Percentiles rank a stretch among this genome's conserved stretches.
Conservation (phyloP, 2,329 filamentous ascomycete genomes). For the Neofusicoccum umdonicola region DNA sequence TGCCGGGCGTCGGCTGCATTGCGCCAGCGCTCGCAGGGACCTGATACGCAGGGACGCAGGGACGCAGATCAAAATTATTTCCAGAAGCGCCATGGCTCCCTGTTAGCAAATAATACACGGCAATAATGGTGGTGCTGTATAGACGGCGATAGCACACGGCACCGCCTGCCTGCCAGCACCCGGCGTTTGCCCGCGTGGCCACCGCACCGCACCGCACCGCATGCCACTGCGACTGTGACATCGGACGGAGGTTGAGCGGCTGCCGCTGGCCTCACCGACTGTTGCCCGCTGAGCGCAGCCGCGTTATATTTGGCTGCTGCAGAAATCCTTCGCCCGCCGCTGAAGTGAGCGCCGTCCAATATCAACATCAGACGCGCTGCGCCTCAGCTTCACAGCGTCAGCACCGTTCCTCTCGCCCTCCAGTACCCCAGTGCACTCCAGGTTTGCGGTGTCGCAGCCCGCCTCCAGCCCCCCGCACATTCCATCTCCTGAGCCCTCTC, state of each 20-base stretch:
- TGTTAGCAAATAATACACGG: not conserved
- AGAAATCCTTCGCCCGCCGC: conserved; percentile 1
- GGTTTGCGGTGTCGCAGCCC: not conserved
- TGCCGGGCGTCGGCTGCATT: conserved; percentile 13
- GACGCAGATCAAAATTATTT: conserved; percentile 16
- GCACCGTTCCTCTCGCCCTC: not conserved
- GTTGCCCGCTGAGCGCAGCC: not conserved
- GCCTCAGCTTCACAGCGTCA: conserved; percentile 13
- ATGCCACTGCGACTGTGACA: not conserved
- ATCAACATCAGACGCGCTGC: conserved; percentile 9
- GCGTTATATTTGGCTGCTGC: conserved; percentile 7
- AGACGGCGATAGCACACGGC: conserved; percentile 6
- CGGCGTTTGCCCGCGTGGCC: conserved; percentile 5
- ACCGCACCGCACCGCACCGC: not conserved
- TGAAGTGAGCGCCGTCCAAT: conserved; percentile 6
- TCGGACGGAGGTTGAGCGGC: not conserved
- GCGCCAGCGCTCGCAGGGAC: conserved; percentile 14
- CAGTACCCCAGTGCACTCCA: conserved; percentile 3
- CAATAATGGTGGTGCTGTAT: not conserved
- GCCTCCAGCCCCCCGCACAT: not conserved
- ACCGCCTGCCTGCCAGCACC: conserved; percentile 3
- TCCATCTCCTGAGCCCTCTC: conserved; percentile 12
- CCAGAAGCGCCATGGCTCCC: not conserved
- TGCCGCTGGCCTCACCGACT: conserved; percentile 6
- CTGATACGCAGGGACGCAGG: conserved; percentile 17